phyloP scores from a whole-genome alignment of 1,139 yeast species.

The Candida dubliniensis region DNA sequence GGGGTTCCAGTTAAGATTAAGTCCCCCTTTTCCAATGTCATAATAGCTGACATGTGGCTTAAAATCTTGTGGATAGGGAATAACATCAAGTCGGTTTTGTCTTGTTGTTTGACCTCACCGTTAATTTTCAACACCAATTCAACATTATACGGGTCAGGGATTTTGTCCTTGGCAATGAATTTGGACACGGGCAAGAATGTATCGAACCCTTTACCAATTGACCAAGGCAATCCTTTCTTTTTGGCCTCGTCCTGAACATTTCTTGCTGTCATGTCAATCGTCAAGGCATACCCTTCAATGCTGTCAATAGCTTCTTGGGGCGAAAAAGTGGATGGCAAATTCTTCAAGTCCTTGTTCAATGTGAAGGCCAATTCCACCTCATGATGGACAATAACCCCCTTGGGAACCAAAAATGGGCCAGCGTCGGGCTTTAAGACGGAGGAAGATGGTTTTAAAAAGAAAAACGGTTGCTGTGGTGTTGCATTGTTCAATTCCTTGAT shows the following conservation, averaged over 20 bases:
- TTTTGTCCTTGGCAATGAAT: conserved; percentile 62
- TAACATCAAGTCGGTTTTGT: conserved; percentile 80
- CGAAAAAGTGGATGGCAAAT: conserved; percentile 61
- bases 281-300: conserved; percentile 82
- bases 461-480: conserved; percentile 82
- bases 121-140: conserved; percentile 68
- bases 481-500: conserved; percentile 83
- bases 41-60: conserved; percentile 77
- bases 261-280: conserved; percentile 93
- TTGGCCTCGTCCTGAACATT: conserved; percentile 96
- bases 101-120: conserved; percentile 70
- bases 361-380: conserved; percentile 90
- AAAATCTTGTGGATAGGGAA: conserved; percentile 82
- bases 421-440: conserved; percentile 57
- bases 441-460: conserved; percentile 83
- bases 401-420: conserved; percentile 83
- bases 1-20: conserved; percentile 95
- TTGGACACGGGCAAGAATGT: conserved; percentile 84
- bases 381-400: conserved; percentile 80
- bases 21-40: conserved; percentile 91
- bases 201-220: conserved; percentile 94
- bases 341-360: conserved; percentile 61
- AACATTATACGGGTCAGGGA: conserved; percentile 75
- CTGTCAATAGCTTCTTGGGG: conserved; percentile 69
- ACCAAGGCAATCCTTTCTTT: conserved; percentile 93